A percentile compares a stretch with the other conserved stretches of the same genome.
Conservation (phyloP, 148 eudicot species). For the Rhododendron molle region DNA sequence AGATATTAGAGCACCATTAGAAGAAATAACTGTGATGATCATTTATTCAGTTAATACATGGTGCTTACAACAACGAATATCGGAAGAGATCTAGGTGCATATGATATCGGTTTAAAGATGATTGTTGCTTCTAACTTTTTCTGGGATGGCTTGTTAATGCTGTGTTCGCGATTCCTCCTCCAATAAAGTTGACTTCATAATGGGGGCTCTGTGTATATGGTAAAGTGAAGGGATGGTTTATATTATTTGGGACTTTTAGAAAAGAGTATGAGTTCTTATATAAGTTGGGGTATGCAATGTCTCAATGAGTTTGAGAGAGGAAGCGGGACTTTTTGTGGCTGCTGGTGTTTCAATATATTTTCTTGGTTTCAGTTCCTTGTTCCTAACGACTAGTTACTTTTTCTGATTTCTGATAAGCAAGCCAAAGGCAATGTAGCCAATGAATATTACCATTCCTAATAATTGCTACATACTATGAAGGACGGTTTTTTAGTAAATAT, state of each 20-base stretch:
- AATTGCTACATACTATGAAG: background rate
- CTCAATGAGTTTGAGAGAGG: background rate
- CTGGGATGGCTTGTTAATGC: background rate
- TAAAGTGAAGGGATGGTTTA: background rate
- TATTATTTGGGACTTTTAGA: background rate
- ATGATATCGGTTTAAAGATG: background rate
- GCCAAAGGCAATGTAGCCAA: background rate
- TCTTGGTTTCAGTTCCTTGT: background rate
- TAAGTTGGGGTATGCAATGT: background rate
- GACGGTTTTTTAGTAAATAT: background rate
- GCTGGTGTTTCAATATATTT: background rate
- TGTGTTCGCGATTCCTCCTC: background rate
- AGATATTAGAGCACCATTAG: no score
- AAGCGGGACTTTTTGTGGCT: background rate
- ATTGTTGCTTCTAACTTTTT: background rate
- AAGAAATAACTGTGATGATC: background rate
- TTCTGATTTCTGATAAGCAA: background rate
- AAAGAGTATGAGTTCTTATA: background rate
- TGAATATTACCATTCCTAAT: background rate
- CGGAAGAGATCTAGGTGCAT: background rate
- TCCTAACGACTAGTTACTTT: background rate
- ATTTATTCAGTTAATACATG: background rate
- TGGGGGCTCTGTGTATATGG: background rate
- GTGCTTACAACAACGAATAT: background rate
- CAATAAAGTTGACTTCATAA: background rate